Percentiles rank a stretch among this genome's conserved stretches.
phyloP scores from a whole-genome alignment of 371 early-diverging fungal genomes.

The Mucor piriformis region DNA sequence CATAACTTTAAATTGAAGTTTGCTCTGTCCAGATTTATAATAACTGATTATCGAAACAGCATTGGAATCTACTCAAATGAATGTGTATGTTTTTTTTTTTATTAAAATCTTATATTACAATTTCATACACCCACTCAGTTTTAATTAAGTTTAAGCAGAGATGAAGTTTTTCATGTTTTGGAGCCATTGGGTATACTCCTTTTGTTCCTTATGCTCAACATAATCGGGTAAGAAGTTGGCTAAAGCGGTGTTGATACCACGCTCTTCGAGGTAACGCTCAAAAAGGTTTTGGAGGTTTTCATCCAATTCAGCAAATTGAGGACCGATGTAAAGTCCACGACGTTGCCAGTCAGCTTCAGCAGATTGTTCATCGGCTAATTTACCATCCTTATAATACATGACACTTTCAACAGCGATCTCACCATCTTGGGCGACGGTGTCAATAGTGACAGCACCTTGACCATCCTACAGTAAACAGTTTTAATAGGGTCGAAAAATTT shows the following conservation, averaged over 20 bases:
- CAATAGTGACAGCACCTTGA: slow-evolving; percentile 80
- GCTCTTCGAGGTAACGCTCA: slow-evolving; percentile 86
- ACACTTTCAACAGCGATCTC: slow-evolving; percentile 85
- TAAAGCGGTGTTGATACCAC: slow-evolving; percentile 78
- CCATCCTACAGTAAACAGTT: slow-evolving; percentile 37
- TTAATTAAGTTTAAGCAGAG: slow-evolving; percentile 18
- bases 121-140: too few relatives aligned
- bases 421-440: slow-evolving; percentile 82
- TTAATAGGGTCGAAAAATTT: slow-evolving; percentile 1
- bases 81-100: not conserved
- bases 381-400: slow-evolving; percentile 69
- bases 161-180: slow-evolving; percentile 77
- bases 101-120: not conserved
- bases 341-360: slow-evolving; percentile 94
- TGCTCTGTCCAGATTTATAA: too few relatives aligned
- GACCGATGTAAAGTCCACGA: slow-evolving; percentile 88
- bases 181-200: slow-evolving; percentile 88
- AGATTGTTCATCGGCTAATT: slow-evolving; percentile 68
- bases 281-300: slow-evolving; percentile 81
- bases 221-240: slow-evolving; percentile 84
- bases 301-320: slow-evolving; percentile 90
- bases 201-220: slow-evolving; percentile 92
- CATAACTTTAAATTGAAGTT: too few relatives aligned
- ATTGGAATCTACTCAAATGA: too few relatives aligned
- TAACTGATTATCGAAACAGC: too few relatives aligned